A percentile compares a stretch with the other conserved stretches of the same genome.
Conservation (phyloP, 73 alveolate species). For the Diophrys appendiculata region DNA sequence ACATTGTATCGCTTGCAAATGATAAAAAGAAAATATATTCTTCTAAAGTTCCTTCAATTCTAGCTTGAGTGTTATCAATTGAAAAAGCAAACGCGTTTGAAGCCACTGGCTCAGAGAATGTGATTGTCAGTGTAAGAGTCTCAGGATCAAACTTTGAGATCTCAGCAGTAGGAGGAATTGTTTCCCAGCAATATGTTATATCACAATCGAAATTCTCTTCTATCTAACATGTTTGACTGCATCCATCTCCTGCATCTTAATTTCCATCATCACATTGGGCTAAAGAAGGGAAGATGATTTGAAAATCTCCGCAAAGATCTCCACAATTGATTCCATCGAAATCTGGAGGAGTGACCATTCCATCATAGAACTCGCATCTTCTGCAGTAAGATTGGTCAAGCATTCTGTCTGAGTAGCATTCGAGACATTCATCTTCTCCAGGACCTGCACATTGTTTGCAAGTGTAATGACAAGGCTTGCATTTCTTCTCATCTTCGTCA, state of each 20-base stretch:
- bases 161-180: neutral
- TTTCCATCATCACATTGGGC: slow-evolving; percentile 11
- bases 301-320: neutral
- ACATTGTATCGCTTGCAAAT: too few species aligned
- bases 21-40: too few species aligned
- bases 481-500: neutral
- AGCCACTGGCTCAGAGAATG: too few species aligned
- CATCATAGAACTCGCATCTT: neutral
- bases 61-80: too few species aligned
- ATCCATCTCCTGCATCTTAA: neutral
- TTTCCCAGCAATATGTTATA: neutral
- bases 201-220: neutral
- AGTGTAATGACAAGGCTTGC: neutral
- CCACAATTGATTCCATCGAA: neutral
- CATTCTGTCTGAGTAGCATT: neutral
- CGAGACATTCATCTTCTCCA: neutral
- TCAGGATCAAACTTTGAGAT: too few species aligned
- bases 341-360: neutral
- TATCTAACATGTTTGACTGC: neutral
- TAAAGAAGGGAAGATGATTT: neutral
- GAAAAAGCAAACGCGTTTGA: too few species aligned
- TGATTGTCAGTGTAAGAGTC: too few species aligned
- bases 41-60: too few species aligned
- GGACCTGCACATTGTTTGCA: neutral
- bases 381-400: neutral